These are phyloP conservation scores for Colletotrichum liriopes DNA, from an alignment of 2,329 filamentous ascomycete species.

Conservation along the genomic window DNA sequence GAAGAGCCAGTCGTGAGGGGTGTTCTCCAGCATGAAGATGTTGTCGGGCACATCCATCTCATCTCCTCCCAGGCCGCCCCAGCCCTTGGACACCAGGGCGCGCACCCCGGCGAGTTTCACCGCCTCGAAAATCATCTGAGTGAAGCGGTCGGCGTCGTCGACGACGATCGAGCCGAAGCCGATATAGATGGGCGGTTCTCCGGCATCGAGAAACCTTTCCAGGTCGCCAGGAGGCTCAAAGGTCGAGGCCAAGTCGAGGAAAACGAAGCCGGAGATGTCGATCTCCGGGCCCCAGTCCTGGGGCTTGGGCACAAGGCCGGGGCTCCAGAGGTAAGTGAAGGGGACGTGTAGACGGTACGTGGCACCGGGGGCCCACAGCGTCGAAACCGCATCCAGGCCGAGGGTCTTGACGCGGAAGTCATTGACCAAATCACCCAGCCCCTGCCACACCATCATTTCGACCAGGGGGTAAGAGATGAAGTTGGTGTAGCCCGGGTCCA, in stretches of 20 bases:
- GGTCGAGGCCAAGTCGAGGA: slow-evolving; percentile 77
- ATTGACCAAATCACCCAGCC: slow-evolving; percentile 85
- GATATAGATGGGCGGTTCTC: slow-evolving; percentile 78
- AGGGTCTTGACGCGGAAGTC: slow-evolving; percentile 79
- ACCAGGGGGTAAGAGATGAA: slow-evolving; percentile 87
- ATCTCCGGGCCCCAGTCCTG: slow-evolving; percentile 79
- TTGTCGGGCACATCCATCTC: slow-evolving; percentile 68
- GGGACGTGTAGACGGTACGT: slow-evolving; percentile 82
- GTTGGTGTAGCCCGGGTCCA: slow-evolving; percentile 82
- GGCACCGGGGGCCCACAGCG: slow-evolving; percentile 82
- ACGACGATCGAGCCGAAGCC: slow-evolving; percentile 85
- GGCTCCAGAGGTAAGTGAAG: slow-evolving; percentile 82
- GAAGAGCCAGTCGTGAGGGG: slow-evolving; percentile 85
- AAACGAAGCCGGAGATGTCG: slow-evolving; percentile 84
- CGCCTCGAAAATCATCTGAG: slow-evolving; percentile 80
- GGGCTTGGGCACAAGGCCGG: slow-evolving; percentile 76
- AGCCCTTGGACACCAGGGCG: slow-evolving; percentile 82
- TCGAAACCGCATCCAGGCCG: slow-evolving; percentile 80
- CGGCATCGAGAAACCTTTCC: slow-evolving; percentile 68
- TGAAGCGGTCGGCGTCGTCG: slow-evolving; percentile 79
- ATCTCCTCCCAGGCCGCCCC: slow-evolving; percentile 78
- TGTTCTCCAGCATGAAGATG: slow-evolving; percentile 81
- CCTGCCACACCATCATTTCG: slow-evolving; percentile 94
- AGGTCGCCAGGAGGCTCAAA: slow-evolving; percentile 73
- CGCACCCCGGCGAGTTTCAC: slow-evolving; percentile 76